Evolutionary conservation across 2,329 filamentous ascomycete species (phyloP), one percentile per base, ranked within the genome.

Genomic region (Eutypa lata): DNA sequence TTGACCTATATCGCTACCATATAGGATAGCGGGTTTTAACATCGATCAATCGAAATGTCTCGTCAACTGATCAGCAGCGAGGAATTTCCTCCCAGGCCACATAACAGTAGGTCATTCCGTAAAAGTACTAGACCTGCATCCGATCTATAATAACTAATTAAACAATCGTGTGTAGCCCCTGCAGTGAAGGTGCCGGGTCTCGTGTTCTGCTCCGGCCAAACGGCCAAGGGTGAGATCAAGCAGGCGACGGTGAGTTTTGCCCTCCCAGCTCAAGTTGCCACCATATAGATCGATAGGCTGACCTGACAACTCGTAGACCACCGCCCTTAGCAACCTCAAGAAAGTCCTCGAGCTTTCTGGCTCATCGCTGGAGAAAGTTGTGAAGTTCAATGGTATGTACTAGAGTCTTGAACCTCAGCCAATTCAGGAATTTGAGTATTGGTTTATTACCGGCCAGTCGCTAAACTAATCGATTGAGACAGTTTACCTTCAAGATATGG

Each of bases 221-320:
- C 74, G n/a, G 74, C 73, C n/a, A 75, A 73, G 7, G 74, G 74
- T 49, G 74, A 77, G 55, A 76, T 76, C 49, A 75, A 74, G 61
- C 69, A 75, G 53, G 74, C 74, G 37, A 76, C 73, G 14, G 73
- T 75, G 57, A 51, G 69, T 58, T 33, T n/a, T 37, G 38, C 52
- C 49, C 37, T 42, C 19, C 52, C 58, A 18, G 65, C 6, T 6
- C 18, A 11, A 11, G 18, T 19, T 11, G 38, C n/a, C 38, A 21
- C 38, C 26, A 31, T 31, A 31, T n/a, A 31, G 63, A 10, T 52
- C 71, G 18, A 65, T 59, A 45, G 21, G 28, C 24, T 46, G 3
- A 43, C 6, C 16, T 21, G 11, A 35, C 44, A 47, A 14, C 45
- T 18, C 16, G 22, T 22, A 52, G 50, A 52, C 18, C 8, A 48